These are phyloP conservation scores for Flueggea neowawraea DNA, from an alignment of 441 rosid species.

Conservation along the genomic window DNA sequence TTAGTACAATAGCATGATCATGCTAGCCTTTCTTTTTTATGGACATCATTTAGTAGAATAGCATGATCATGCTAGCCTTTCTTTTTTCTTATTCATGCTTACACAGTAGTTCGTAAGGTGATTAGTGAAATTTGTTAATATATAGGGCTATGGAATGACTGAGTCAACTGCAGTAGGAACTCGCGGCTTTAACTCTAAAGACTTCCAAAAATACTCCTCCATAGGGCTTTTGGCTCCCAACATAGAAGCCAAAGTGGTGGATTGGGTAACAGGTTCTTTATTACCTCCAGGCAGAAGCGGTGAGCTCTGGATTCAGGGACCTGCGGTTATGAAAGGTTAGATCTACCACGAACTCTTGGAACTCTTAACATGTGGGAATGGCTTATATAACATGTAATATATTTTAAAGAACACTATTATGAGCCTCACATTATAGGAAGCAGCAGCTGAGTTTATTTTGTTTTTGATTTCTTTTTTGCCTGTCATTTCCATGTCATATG, in stretches of 20 bases:
- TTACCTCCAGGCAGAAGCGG: conserved; percentile 70
- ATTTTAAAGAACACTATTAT: too few species aligned
- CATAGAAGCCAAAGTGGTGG: conserved; percentile 72
- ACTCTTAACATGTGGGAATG: too few species aligned
- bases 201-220: conserved; percentile 46
- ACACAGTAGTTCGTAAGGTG: neutral
- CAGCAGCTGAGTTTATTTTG: too few species aligned
- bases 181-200: conserved; percentile 59
- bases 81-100: neutral
- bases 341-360: too few species aligned
- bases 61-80: neutral
- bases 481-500: too few species aligned
- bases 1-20: neutral
- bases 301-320: conserved; percentile 86
- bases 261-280: conserved; percentile 54
- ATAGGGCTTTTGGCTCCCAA: conserved; percentile 85
- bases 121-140: conserved; percentile 12
- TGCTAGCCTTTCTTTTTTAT: conserved; percentile 46
- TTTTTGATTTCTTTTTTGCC: too few species aligned
- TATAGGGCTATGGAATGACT: conserved; percentile 90
- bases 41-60: too few species aligned
- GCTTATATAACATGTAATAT: too few species aligned
- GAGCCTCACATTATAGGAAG: too few species aligned
- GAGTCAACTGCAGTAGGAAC: conserved; percentile 88
- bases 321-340: conserved; percentile 75